A percentile compares a stretch with the other conserved stretches of the same genome.
phyloP scores from a whole-genome alignment of 2,329 filamentous ascomycete species.

The Leptographium flavum region DNA sequence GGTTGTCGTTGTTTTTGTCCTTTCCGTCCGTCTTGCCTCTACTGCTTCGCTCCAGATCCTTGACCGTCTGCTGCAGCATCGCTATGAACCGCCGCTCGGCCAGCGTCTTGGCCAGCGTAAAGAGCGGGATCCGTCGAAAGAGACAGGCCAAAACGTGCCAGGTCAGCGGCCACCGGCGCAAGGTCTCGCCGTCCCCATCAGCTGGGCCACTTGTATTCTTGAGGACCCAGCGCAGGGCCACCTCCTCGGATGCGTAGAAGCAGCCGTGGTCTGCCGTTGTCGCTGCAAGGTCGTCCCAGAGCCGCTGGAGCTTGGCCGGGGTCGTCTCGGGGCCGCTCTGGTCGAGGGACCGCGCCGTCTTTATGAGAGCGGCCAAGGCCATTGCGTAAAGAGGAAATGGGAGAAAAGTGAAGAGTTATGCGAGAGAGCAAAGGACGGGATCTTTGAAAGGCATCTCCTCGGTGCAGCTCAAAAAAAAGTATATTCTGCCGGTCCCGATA shows the following conservation, averaged over 20 bases:
- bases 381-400: conserved; percentile 1
- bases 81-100: conserved; percentile 53
- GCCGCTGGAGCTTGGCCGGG: conserved; percentile 30
- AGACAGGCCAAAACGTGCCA: conserved; percentile 50
- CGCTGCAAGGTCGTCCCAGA: conserved; percentile 35
- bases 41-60: conserved; percentile 33
- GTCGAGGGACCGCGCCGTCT: conserved; percentile 39
- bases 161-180: conserved; percentile 40
- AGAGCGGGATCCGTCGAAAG: conserved; percentile 50
- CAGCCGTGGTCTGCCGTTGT: conserved; percentile 21
- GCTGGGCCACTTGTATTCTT: conserved; percentile 41
- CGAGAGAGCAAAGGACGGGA: too few species aligned
- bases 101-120: conserved; percentile 56
- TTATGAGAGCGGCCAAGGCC: conserved; percentile 25
- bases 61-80: conserved; percentile 51
- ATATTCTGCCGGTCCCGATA: conserved; percentile 27
- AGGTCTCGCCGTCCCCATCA: conserved; percentile 28
- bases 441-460: too few species aligned
- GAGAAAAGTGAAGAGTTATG: too few species aligned
- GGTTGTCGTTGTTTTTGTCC: conserved; percentile 13
- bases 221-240: conserved; percentile 47
- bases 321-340: conserved; percentile 29
- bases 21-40: conserved; percentile 14
- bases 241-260: conserved; percentile 41
- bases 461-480: conserved; percentile 12